These are phyloP conservation scores for Tetrapisispora phaffii DNA, from an alignment of 805 yeast species.

Conservation along the genomic window DNA sequence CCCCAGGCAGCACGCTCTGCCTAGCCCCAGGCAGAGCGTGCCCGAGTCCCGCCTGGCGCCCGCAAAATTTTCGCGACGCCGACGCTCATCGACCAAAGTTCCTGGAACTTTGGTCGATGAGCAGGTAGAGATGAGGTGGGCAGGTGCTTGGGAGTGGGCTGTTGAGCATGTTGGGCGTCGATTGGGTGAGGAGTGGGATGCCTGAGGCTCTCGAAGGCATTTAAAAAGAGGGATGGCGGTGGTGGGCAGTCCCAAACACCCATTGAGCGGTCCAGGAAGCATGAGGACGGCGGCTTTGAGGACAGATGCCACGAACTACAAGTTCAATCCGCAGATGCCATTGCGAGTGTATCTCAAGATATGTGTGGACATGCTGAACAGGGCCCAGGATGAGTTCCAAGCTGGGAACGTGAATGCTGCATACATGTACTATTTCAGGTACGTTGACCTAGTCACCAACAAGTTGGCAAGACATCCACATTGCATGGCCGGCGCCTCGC, in stretches of 20 bases:
- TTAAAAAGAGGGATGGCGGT: neutral
- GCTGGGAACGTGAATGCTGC: slow-evolving; percentile 41
- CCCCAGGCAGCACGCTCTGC: too few relatives aligned
- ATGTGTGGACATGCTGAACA: slow-evolving; percentile 35
- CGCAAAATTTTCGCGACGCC: too few relatives aligned
- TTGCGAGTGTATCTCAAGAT: slow-evolving; percentile 47
- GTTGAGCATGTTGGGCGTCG: too few relatives aligned
- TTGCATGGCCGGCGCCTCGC: slow-evolving; percentile 1
- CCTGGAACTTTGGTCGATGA: too few relatives aligned
- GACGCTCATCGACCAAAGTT: too few relatives aligned
- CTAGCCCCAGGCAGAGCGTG: too few relatives aligned
- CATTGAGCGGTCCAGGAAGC: neutral
- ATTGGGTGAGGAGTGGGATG: too few relatives aligned
- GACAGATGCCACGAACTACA: slow-evolving; percentile 43
- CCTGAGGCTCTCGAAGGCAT: too few relatives aligned
- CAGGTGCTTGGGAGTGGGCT: too few relatives aligned
- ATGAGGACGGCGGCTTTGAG: slow-evolving; percentile 15
- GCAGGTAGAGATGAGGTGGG: too few relatives aligned
- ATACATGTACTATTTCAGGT: slow-evolving; percentile 47
- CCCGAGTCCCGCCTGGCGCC: too few relatives aligned
- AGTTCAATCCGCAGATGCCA: slow-evolving; percentile 42
- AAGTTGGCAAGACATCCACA: slow-evolving; percentile 26
- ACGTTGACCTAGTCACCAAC: slow-evolving; percentile 38
- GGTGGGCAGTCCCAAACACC: too few relatives aligned
- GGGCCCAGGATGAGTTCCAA: slow-evolving; percentile 32